Evolutionary conservation across 2,329 filamentous ascomycete genomes (phyloP).

Genomic region (Alternaria triticimaculans): DNA sequence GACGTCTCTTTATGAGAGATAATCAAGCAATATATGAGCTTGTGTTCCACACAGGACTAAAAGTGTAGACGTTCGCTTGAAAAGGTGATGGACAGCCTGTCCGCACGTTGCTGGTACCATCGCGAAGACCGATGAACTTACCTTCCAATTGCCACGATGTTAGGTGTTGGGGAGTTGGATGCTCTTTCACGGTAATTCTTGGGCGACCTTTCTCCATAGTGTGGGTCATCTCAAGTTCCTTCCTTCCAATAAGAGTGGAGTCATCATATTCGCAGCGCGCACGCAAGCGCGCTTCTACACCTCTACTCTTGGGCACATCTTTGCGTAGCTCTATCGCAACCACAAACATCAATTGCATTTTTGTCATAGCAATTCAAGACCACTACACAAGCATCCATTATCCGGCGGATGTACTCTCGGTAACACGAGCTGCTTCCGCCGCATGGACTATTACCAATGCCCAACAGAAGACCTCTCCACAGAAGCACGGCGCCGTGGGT

Average conservation of each 20-base stretch:
- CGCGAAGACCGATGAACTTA: background rate
- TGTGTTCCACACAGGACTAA: background rate
- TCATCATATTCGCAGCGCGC: background rate
- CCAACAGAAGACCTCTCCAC: conserved; percentile 16
- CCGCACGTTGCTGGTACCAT: background rate
- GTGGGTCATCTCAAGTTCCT: background rate
- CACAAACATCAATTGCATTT: background rate
- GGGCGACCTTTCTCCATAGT: background rate
- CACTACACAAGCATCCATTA: background rate
- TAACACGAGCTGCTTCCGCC: background rate
- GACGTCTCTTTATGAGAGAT: no score
- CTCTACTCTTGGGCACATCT: background rate
- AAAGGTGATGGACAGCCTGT: background rate
- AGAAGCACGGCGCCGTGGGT: conserved; percentile 27
- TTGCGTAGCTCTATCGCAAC: background rate
- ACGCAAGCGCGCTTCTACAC: background rate
- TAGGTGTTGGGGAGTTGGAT: background rate
- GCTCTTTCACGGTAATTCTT: background rate
- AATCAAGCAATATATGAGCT: no score
- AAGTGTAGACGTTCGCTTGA: background rate
- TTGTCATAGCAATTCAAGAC: background rate
- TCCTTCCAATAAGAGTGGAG: background rate
- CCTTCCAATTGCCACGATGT: background rate
- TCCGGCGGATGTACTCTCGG: background rate
- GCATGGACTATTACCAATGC: conserved; percentile 38